phyloP scores from a whole-genome alignment of 2,329 filamentous ascomycete genomes.

The Rutstroemia sp. region DNA sequence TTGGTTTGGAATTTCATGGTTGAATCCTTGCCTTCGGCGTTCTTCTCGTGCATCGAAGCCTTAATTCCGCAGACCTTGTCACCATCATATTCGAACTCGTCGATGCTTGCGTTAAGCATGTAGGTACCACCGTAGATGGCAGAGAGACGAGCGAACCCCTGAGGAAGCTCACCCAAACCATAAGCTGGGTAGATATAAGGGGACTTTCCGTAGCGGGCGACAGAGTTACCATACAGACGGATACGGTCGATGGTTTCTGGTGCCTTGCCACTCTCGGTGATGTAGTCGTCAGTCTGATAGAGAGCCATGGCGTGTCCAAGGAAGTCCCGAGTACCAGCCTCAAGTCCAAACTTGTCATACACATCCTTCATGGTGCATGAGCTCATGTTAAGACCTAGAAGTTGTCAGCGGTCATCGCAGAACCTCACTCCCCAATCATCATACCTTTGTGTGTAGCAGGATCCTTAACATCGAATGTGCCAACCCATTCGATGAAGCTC shows the following conservation, averaged over 20 bases:
- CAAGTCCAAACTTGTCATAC: conserved; percentile 95
- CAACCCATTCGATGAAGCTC: conserved; percentile 94
- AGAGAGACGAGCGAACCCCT: conserved; percentile 93
- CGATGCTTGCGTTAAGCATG: conserved; percentile 94
- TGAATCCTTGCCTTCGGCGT: conserved; percentile 49
- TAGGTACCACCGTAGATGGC: conserved; percentile 99
- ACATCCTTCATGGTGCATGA: conserved; percentile 93
- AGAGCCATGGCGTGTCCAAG: conserved; percentile 98
- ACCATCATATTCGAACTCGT: conserved; percentile 80
- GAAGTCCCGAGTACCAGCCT: conserved; percentile 84
- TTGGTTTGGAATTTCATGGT: conserved; percentile 93
- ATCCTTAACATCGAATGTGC: conserved; percentile 75
- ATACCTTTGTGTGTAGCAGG: conserved; percentile 82
- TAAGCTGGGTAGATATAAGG: conserved; percentile 99
- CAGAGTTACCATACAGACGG: conserved; percentile 92
- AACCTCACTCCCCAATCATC: conserved; percentile 23
- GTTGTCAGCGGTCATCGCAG: conserved; percentile 18
- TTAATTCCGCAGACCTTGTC: conserved; percentile 92
- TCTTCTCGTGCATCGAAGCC: conserved; percentile 86
- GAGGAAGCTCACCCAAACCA: conserved; percentile 91
- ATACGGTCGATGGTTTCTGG: conserved; percentile 87
- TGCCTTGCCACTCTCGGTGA: conserved; percentile 63
- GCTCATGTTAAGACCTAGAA: conserved; percentile 68
- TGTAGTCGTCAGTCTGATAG: conserved; percentile 84
- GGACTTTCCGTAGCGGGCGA: conserved; percentile 95